Base-by-base conservation (phyloP, 1,139 yeast genomes). In the Yamadazyma epiphylla region DNA sequence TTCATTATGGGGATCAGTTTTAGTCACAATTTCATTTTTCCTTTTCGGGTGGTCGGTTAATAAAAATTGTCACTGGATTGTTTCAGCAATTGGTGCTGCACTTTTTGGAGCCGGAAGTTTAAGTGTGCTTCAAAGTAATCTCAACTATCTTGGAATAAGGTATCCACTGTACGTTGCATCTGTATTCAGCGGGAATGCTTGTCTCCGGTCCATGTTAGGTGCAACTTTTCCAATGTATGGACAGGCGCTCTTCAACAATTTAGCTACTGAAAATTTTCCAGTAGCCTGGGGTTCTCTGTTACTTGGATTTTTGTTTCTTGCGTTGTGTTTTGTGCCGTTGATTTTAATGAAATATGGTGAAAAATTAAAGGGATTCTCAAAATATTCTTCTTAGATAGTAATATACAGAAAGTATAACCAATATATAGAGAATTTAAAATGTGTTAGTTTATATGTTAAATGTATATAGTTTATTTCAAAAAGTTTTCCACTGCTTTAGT, bases 211-310 rank as follows among this genome's bases (percentile, higher is more conserved):
- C 4, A 37, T 43, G 2, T 43, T 51, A 40, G 63, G 60, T 15
- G 58, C 60, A 13, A 46, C 48, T n/a, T 57, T 58, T 44, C 64
- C 64, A 10, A 41, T 59, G 13, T 55, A 56, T 33, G 61, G 56
- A 9, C 38, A 40, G 13, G 74, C 73, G 35, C 59, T 83, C 64
- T 79, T 71, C 50, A 48, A 56, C 28, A 43, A 61, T 45, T 39
- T 59, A 24, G 53, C 54, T 14, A 55, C 56, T 8, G 45, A 54
- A 2, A 52, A 53, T 15, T 55, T 48, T 38, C 66, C 64, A 3
- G 60, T 78, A 38, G 88, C 84, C 0, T 80, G 88, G 87, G 89
- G 86, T 4, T 60, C 75, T 3, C 63, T 72, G 19, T 38, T 80
- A 2, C 51, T 81, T 28, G 86, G 74, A 0, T 71, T 77, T 45